Evolutionary conservation across 1,284 basidiomycete genomes (phyloP), one percentile per base, ranked within the genome.

Genomic region (Sanghuangporus weigelae): DNA sequence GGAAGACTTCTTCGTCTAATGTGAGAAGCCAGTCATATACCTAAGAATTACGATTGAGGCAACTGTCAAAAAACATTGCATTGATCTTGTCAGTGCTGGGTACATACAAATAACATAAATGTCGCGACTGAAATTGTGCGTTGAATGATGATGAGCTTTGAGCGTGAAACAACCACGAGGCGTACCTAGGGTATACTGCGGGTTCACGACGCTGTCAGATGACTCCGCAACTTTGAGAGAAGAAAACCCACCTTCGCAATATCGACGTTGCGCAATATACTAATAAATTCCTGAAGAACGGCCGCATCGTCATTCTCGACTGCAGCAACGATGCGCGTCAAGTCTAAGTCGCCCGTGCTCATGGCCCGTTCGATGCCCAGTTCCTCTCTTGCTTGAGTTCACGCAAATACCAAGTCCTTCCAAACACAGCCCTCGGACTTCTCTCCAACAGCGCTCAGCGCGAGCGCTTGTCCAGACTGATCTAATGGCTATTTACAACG

Each of bases 21-120:
- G 63, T 64, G 11, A 64, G 54, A 7, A 60, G 16, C 44, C 48
- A 61, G 38, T 64, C 63, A 19, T 57, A 64, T 10, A 61, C 59
- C 59, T 60, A 26, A 26, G 3, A 26, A 2, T 26, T 35, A 56
- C 10, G 19, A 23, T 7, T 7, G 56, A 55, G 53, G 36, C 11
- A 55, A 55, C 4, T n/a, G 2, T 11, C 53, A 21, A 14, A 12
- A 55, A 31, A 14, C 26, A 26, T 26, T 26, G 26, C 26, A 36
- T 11, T 2, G 21, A 49, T 16, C 21, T 16, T 19, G 21, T 49
- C 16, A 16, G 48, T 49, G 48, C 21, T 16, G 21, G 48, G 16
- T n/a, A 49, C 48, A 21, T 54, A 54, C 53, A 35, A 54, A 54
- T 23, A 54, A 26, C 12, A 38, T 54, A 38, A 54, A 54, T n/a